phyloP scores from a whole-genome alignment of 2,329 filamentous ascomycete species.

The Byssochlamys sp. region DNA sequence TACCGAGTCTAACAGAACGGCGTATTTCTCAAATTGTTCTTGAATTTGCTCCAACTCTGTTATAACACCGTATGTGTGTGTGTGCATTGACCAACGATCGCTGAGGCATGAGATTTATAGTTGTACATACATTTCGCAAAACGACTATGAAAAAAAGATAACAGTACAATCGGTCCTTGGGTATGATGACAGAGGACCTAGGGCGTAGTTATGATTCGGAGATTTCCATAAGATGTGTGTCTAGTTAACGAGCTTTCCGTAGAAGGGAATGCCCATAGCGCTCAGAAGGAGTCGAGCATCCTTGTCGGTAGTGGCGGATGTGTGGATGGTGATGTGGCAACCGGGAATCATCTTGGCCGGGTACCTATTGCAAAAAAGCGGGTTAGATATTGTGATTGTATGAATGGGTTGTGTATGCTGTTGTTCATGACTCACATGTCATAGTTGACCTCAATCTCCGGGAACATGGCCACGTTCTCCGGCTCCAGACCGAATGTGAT shows the following conservation, averaged over 20 bases:
- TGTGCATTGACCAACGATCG: background rate
- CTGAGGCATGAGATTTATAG: background rate
- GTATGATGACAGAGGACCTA: slow-evolving; percentile 1
- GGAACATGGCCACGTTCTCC: slow-evolving; percentile 72
- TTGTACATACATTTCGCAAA: background rate
- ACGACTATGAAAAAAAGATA: background rate
- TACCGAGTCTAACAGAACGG: no score
- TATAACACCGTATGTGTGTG: background rate
- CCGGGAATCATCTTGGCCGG: slow-evolving; percentile 71
- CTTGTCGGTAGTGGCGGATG: slow-evolving; percentile 71
- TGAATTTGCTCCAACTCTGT: background rate
- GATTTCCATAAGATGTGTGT: background rate
- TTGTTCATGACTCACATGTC: slow-evolving; percentile 57
- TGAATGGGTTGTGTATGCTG: background rate
- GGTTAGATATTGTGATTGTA: background rate
- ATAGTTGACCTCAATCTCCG: slow-evolving; percentile 89
- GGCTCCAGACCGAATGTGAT: slow-evolving; percentile 69
- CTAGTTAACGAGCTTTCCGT: slow-evolving; percentile 58
- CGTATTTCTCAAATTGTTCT: background rate
- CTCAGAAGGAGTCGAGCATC: slow-evolving; percentile 70
- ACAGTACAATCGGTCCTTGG: slow-evolving; percentile 1
- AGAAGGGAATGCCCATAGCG: slow-evolving; percentile 68
- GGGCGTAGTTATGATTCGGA: background rate
- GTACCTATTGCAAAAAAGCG: slow-evolving; percentile 38
- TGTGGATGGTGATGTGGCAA: slow-evolving; percentile 73